Conservation (phyloP, 169 alveolate genomes). For the Plasmodium cynomolgi region DNA sequence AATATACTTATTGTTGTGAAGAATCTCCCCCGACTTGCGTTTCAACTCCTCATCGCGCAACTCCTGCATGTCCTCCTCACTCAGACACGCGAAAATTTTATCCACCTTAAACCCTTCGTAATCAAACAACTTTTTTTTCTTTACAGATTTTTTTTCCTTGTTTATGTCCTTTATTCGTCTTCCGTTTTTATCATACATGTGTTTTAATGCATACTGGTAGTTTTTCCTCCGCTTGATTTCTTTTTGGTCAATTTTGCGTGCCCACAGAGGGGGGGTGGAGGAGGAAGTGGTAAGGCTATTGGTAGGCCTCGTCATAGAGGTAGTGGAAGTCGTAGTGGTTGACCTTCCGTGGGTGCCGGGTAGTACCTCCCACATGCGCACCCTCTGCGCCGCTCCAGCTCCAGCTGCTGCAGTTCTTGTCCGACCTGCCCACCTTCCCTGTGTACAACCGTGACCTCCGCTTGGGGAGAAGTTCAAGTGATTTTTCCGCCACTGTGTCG, state of each 20-base stretch:
- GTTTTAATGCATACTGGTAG: slow-evolving; percentile 72
- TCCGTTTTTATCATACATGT: slow-evolving; percentile 68
- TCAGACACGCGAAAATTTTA: slow-evolving; percentile 24
- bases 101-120: slow-evolving; percentile 70
- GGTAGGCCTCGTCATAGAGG: not conserved
- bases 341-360: not conserved
- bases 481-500: not conserved
- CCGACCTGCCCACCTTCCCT: not conserved
- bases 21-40: slow-evolving; percentile 58
- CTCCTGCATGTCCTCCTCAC: slow-evolving; percentile 71
- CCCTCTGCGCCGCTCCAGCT: too few species aligned
- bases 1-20: slow-evolving; percentile 63
- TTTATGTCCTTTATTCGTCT: slow-evolving; percentile 60
- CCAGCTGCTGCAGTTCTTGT: too few species aligned
- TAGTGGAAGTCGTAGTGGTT: not conserved
- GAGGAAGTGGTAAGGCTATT: too few species aligned
- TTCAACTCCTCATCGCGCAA: slow-evolving; percentile 55
- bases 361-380: not conserved
- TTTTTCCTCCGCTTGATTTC: slow-evolving; percentile 64
- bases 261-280: not conserved
- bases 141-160: slow-evolving; percentile 58
- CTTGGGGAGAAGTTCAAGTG: not conserved
- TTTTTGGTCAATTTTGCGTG: slow-evolving; percentile 56
- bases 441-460: not conserved
- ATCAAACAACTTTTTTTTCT: slow-evolving; percentile 63